phyloP scores from a whole-genome alignment of 441 rosid genomes.

The Lepidium campestre region DNA sequence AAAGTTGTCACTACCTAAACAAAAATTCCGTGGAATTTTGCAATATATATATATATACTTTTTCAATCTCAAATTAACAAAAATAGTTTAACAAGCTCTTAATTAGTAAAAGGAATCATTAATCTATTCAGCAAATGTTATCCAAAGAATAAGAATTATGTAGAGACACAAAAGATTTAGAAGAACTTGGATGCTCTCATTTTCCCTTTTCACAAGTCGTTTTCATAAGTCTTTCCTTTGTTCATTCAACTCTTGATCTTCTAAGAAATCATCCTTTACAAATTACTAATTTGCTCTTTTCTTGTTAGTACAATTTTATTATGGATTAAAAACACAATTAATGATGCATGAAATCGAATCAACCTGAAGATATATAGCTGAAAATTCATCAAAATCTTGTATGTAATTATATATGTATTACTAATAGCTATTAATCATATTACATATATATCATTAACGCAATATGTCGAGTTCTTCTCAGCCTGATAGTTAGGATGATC shows the following conservation, averaged over 20 bases:
- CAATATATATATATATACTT: background rate
- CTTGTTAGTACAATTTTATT: background rate
- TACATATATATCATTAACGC: no score
- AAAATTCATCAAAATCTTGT: no score
- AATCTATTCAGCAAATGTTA: background rate
- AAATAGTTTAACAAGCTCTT: slow-evolving; percentile 2
- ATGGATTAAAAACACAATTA: background rate
- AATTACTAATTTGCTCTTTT: background rate
- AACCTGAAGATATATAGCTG: background rate
- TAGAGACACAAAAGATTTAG: background rate
- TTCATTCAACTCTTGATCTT: background rate
- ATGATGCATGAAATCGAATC: background rate
- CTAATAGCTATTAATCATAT: no score
- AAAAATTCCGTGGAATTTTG: background rate
- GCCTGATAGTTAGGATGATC: no score
- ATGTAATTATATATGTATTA: no score
- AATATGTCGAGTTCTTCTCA: no score
- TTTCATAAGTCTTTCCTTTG: background rate
- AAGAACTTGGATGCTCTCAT: slow-evolving; percentile 12
- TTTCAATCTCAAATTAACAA: background rate
- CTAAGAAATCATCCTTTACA: background rate
- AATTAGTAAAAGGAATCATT: slow-evolving; percentile 11
- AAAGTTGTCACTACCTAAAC: slow-evolving; percentile 15
- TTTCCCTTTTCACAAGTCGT: background rate
- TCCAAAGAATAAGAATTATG: background rate